A percentile compares a stretch with the other conserved stretches of the same genome.
Evolutionary conservation across 305 asterid genomes (phyloP).

Genomic region (Withania somnifera): DNA sequence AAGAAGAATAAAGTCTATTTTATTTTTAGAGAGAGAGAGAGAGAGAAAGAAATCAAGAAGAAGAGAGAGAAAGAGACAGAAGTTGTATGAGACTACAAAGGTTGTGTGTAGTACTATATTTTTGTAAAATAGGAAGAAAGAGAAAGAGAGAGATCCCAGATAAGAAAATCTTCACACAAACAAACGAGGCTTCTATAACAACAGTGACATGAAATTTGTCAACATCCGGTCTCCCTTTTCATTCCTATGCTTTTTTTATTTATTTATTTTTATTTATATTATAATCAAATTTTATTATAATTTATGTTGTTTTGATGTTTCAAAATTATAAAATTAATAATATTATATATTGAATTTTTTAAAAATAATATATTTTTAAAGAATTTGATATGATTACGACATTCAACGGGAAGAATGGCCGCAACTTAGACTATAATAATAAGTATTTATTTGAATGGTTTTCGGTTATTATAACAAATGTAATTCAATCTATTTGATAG

Average conservation of each 20-base stretch:
- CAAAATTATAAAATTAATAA: too few species aligned
- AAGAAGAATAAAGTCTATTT: not conserved
- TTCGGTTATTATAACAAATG: too few species aligned
- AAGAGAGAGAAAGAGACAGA: slow-evolving; percentile 20
- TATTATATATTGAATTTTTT: too few species aligned
- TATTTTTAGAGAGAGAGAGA: not conserved
- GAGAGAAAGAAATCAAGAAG: slow-evolving; percentile 12
- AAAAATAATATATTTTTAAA: too few species aligned
- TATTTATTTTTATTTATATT: not conserved
- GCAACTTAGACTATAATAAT: too few species aligned
- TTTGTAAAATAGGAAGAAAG: not conserved
- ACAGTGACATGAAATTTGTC: slow-evolving; percentile 91
- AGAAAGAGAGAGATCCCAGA: slow-evolving; percentile 54
- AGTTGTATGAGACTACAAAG: not conserved
- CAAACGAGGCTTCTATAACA: slow-evolving; percentile 61
- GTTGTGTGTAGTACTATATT: not conserved
- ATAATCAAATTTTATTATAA: not conserved
- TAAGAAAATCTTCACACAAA: slow-evolving; percentile 68
- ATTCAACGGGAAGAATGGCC: too few species aligned
- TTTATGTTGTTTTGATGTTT: too few species aligned
- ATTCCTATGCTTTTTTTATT: slow-evolving; percentile 41
- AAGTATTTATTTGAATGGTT: too few species aligned
- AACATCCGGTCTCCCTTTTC: slow-evolving; percentile 78
- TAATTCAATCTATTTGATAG: too few species aligned
- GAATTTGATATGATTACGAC: too few species aligned